Conservation (phyloP, 2,329 filamentous ascomycete genomes). For the Coniochaeta prunicola region DNA sequence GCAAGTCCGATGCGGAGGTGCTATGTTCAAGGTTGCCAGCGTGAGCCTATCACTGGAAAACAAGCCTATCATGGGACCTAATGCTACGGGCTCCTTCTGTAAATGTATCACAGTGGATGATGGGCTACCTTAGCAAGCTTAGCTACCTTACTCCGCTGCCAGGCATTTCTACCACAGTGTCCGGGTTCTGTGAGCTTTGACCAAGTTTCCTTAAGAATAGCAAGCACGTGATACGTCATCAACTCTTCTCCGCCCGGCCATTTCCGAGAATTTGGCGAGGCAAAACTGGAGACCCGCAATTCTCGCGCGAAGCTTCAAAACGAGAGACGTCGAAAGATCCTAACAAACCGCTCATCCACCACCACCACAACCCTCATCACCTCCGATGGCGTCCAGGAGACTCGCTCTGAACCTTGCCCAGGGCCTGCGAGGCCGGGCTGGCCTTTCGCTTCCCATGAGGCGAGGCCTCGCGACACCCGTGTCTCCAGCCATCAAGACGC, state of each 20-base stretch:
- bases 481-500: slow-evolving; percentile 64
- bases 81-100: background rate
- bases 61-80: background rate
- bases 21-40: slow-evolving; percentile 11
- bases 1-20: background rate
- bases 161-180: no score
- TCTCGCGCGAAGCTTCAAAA: slow-evolving; percentile 33
- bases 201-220: background rate
- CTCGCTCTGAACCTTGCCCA: slow-evolving; percentile 91
- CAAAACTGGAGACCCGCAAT: slow-evolving; percentile 7
- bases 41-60: slow-evolving; percentile 1
- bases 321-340: slow-evolving; percentile 33
- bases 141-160: no score
- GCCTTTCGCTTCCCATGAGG: slow-evolving; percentile 71
- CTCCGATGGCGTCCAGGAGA: slow-evolving; percentile 88
- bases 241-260: slow-evolving; percentile 1
- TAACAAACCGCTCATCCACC: slow-evolving; percentile 39
- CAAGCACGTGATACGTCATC: slow-evolving; percentile 1
- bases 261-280: slow-evolving; percentile 4
- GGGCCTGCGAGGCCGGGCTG: slow-evolving; percentile 80
- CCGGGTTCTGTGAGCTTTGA: background rate
- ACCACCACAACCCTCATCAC: slow-evolving; percentile 39
- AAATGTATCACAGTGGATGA: background rate
- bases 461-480: slow-evolving; percentile 89
- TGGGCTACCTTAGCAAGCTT: no score